phyloP scores from a whole-genome alignment of 2,329 filamentous ascomycete genomes.

The Cordyceps javanica region DNA sequence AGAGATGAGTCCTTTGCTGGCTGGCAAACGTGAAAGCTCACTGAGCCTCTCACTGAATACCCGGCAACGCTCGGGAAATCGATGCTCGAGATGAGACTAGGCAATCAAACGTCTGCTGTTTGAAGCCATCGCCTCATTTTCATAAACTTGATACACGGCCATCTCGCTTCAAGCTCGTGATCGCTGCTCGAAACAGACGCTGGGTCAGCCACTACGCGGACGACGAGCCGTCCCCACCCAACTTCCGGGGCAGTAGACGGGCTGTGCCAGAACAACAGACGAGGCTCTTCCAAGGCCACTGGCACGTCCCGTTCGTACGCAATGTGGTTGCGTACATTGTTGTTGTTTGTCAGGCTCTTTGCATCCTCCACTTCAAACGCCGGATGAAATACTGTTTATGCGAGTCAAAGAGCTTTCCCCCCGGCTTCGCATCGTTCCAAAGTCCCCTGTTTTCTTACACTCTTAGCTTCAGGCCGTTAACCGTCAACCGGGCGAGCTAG shows the following conservation, averaged over 20 bases:
- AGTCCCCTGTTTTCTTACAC: not conserved
- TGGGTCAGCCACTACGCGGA: not conserved
- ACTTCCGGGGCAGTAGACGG: not conserved
- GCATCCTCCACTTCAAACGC: not conserved
- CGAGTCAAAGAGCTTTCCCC: not conserved
- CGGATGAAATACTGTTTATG: not conserved
- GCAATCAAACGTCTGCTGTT: not conserved
- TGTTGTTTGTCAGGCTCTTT: not conserved
- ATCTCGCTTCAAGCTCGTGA: not conserved
- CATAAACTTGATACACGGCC: slow-evolving; percentile 1
- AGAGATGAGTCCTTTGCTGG: too few relatives aligned
- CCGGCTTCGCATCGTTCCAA: not conserved
- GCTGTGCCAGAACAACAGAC: not conserved
- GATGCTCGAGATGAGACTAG: not conserved
- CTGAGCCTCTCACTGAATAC: not conserved
- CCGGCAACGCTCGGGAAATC: not conserved
- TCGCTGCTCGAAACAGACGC: not conserved
- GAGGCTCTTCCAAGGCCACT: not conserved
- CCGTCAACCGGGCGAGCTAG: not conserved
- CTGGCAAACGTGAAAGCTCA: too few relatives aligned
- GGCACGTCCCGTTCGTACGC: not conserved
- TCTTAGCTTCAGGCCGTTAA: not conserved
- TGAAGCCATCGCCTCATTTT: not conserved
- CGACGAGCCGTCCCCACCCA: not conserved
- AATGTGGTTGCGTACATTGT: not conserved